Conservation (phyloP, 768 basidiomycete species). For the Collybia nuda region DNA sequence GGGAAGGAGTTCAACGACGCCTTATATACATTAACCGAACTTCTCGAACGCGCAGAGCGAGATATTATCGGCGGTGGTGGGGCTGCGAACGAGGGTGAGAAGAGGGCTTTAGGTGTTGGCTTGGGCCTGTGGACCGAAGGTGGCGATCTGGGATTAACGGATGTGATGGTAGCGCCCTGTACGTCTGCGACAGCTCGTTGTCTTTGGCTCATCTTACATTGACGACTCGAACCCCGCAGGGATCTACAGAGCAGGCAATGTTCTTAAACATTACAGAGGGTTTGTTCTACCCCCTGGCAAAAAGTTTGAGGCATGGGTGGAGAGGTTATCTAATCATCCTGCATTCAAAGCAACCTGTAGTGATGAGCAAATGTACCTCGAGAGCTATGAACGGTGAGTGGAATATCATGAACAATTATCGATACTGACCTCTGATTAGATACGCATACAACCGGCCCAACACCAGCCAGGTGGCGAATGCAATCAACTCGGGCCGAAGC, state of each 20-base stretch:
- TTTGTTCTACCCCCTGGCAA: slow-evolving; percentile 53
- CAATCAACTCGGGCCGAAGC: slow-evolving; percentile 65
- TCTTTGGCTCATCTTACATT: slow-evolving; percentile 2
- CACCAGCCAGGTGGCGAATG: slow-evolving; percentile 74
- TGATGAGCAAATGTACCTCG: slow-evolving; percentile 62
- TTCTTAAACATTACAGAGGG: slow-evolving; percentile 65
- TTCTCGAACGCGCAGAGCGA: slow-evolving; percentile 57
- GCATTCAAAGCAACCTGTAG: slow-evolving; percentile 70
- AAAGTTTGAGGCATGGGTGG: slow-evolving; percentile 53
- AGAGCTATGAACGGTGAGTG: slow-evolving; percentile 65
- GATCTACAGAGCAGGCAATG: slow-evolving; percentile 65
- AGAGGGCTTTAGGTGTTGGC: slow-evolving; percentile 32
- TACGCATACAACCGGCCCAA: slow-evolving; percentile 79
- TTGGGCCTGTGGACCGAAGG: slow-evolving; percentile 62
- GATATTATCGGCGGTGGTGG: slow-evolving; percentile 42
- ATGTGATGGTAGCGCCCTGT: slow-evolving; percentile 76
- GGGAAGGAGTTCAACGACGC: slow-evolving; percentile 55
- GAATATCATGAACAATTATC: not conserved
- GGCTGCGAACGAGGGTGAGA: slow-evolving; percentile 37
- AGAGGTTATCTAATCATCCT: slow-evolving; percentile 56
- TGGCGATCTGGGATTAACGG: slow-evolving; percentile 59
- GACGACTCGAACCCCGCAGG: slow-evolving; percentile 39
- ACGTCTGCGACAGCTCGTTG: slow-evolving; percentile 15
- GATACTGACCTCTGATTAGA: slow-evolving; percentile 29
- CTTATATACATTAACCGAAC: slow-evolving; percentile 46